Percentiles rank a stretch among this genome's conserved stretches.
Evolutionary conservation across 2,329 filamentous ascomycete genomes (phyloP).

Genomic region (Pseudogymnoascus verrucosus): DNA sequence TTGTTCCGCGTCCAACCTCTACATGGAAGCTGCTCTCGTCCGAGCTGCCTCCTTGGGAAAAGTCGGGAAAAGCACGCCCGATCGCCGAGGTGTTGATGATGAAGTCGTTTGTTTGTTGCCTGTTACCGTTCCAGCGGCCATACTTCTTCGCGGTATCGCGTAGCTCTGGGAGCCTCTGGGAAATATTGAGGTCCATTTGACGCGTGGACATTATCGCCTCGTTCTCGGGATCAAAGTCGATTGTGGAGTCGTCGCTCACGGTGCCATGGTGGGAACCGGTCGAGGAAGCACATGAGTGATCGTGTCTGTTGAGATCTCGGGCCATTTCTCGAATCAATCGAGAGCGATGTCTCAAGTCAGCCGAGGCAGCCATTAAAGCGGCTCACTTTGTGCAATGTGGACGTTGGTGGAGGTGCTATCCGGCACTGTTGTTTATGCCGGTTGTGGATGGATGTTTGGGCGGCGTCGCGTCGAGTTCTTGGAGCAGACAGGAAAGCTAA

Average conservation of each 20-base stretch:
- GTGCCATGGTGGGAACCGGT: slow-evolving; percentile 26
- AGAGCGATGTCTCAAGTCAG: slow-evolving; percentile 13
- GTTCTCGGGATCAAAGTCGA: slow-evolving; percentile 19
- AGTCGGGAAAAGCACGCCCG: slow-evolving; percentile 39
- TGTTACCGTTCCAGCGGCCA: slow-evolving; percentile 23
- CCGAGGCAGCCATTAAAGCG: slow-evolving; percentile 11
- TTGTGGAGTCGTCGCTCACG: slow-evolving; percentile 20
- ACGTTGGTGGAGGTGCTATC: slow-evolving; percentile 1
- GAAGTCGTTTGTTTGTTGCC: slow-evolving; percentile 30
- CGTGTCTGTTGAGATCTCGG: slow-evolving; percentile 14
- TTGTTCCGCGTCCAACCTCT: slow-evolving; percentile 43
- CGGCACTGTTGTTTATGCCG: not conserved
- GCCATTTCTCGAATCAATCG: slow-evolving; percentile 19
- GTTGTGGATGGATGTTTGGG: not conserved
- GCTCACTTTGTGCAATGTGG: not conserved
- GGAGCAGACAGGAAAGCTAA: not conserved
- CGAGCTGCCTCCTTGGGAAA: slow-evolving; percentile 35
- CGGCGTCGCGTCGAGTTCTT: not conserved
- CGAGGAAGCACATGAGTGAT: slow-evolving; percentile 19
- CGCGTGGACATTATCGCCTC: slow-evolving; percentile 21
- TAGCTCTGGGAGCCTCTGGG: slow-evolving; percentile 21
- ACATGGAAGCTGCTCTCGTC: slow-evolving; percentile 37
- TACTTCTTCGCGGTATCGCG: slow-evolving; percentile 29
- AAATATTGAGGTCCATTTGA: slow-evolving; percentile 14
- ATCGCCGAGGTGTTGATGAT: slow-evolving; percentile 36